Base-by-base conservation (phyloP, 192 early-diverging fungal genomes). In the Dispira simplex region DNA sequence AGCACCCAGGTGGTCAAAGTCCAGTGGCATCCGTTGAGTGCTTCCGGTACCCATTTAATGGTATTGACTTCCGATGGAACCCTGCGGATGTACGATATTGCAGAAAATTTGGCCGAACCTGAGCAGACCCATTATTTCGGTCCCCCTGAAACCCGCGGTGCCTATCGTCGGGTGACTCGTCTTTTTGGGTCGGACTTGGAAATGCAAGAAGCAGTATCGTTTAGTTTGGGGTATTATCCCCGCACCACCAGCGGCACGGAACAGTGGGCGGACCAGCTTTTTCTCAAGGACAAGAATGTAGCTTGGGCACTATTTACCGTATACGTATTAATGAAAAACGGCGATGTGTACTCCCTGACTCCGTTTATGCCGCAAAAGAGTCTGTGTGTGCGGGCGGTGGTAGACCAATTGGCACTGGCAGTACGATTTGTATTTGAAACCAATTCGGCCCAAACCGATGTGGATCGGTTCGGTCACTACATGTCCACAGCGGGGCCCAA, bases 1-100 rank as follows among this genome's bases (percentile, higher is more conserved):
- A 63, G 73, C 20, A 73, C 73, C 47, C 76, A 77, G 6, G 73
- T 86, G 6, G 72, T 77, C 8, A 87, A 92, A 63, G 81, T 83
- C 11, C 75, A 76, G 28, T 93, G 91, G 91, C 91, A 92, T 54
- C 84, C 88, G 23, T 70, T 91, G 64, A 88, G 85, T 55, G 76
- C 83, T 32, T 74, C 62, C n/a, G 74, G 77, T 52, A 72, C 77
- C 8, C 89, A 93, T 63, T 64, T 93, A 52, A 63, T 86, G 14
- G 82, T 90, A 5, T 71, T 93, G 45, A 75, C 81, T 16, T 71
- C 75, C 28, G 87, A 84, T 63, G 84, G 81, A 52, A 64, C 68
- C 1, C 63, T 93, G 44, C 72, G 80, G 76, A 77, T 94, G 79
- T 91, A 81, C 65, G 76, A 92, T 56, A 77, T 91, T 1, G 68